Evolutionary conservation across 345 rosid species (phyloP).

Genomic region (Ceriops zippeliana): DNA sequence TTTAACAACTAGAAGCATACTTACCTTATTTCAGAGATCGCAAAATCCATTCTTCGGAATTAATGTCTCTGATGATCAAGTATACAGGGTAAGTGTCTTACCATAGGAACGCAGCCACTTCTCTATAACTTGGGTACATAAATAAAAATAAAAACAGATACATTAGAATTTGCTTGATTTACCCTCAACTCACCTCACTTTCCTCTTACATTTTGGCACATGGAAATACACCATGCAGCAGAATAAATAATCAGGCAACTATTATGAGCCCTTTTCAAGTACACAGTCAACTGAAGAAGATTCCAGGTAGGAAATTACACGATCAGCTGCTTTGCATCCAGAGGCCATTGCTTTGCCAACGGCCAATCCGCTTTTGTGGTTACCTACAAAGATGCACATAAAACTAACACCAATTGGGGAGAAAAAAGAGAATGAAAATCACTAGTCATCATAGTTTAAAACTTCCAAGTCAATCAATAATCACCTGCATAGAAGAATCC

Average conservation of each 20-base stretch:
- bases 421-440: background rate
- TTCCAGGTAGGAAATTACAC: slow-evolving; percentile 67
- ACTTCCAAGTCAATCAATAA: background rate
- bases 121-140: too few relatives aligned
- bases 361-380: slow-evolving; percentile 81
- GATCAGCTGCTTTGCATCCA: slow-evolving; percentile 90
- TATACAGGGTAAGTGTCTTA: too few relatives aligned
- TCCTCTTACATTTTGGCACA: too few relatives aligned
- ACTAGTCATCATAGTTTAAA: background rate
- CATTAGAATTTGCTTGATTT: background rate
- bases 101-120: too few relatives aligned
- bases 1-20: too few relatives aligned
- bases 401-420: background rate
- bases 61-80: too few relatives aligned
- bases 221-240: background rate
- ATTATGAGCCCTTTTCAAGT: slow-evolving; percentile 21
- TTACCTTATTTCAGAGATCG: too few relatives aligned
- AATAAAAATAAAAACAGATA: background rate
- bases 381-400: slow-evolving; percentile 43
- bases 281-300: slow-evolving; percentile 43
- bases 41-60: too few relatives aligned
- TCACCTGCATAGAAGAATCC: slow-evolving; percentile 96
- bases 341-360: slow-evolving; percentile 82
- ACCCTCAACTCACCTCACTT: background rate
- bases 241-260: background rate